phyloP scores from a whole-genome alignment of 2,329 filamentous ascomycete genomes.

The Fusarium verticillioides region DNA sequence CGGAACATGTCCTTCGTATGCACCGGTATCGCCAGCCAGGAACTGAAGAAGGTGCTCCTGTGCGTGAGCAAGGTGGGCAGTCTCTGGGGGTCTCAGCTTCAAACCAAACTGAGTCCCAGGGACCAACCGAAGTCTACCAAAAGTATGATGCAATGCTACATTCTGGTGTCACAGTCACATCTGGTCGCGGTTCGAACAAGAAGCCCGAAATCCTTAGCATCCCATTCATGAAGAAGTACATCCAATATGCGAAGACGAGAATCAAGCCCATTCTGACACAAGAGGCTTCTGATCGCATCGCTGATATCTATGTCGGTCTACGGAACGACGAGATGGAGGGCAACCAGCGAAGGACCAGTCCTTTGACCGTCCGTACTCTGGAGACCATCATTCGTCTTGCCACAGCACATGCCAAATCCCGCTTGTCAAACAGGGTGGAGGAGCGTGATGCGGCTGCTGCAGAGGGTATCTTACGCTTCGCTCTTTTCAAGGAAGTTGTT shows the following conservation, averaged over 20 bases:
- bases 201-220: slow-evolving; percentile 92
- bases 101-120: slow-evolving; percentile 76
- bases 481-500: slow-evolving; percentile 95
- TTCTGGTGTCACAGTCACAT: slow-evolving; percentile 82
- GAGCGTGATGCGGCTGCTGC: slow-evolving; percentile 89
- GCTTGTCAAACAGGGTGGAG: slow-evolving; percentile 88
- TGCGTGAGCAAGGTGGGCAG: slow-evolving; percentile 87
- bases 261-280: slow-evolving; percentile 91
- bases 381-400: slow-evolving; percentile 98
- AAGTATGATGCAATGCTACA: slow-evolving; percentile 98
- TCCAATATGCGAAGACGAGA: slow-evolving; percentile 95
- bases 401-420: slow-evolving; percentile 93
- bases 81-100: slow-evolving; percentile 88
- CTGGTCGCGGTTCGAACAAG: slow-evolving; percentile 78
- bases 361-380: slow-evolving; percentile 95
- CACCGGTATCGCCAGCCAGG: slow-evolving; percentile 93
- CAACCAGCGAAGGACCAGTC: slow-evolving; percentile 91
- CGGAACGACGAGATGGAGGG: slow-evolving; percentile 96
- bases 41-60: slow-evolving; percentile 92
- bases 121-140: slow-evolving; percentile 89
- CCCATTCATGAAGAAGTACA: slow-evolving; percentile 99
- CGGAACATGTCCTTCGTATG: slow-evolving; percentile 97
- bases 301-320: slow-evolving; percentile 88
- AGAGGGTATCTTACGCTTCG: slow-evolving; percentile 90
- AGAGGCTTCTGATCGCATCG: slow-evolving; percentile 90